Evolutionary conservation across 305 asterid genomes (phyloP), one percentile per base, ranked within the genome.

Genomic region (Fraxinus paxiana): DNA sequence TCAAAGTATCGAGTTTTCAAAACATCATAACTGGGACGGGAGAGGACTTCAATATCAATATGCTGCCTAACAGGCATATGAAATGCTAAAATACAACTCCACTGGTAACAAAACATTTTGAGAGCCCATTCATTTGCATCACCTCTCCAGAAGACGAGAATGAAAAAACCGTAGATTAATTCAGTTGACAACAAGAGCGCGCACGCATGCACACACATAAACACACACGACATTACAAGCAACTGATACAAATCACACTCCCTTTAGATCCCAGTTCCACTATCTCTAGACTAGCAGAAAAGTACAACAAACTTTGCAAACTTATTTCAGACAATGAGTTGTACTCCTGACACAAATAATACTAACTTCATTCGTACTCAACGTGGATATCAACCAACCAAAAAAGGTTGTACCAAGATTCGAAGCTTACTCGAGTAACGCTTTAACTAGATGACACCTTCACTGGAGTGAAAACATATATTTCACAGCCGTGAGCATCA

Each of bases 401-500:
- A 51, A 24, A 61, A 63, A 8, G 33, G 61, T 56, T 51, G 78
- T 74, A 18, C 78, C 81, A 70, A 34, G 71, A 61, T 20, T 28
- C 2, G 37, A 83, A 63, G 67, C 76, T 61, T 22, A 28, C 35
- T 75, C 12, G 5, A 13, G 7, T 31, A 73, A 75, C 41, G 63
- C 30, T 37, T 77, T 69, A 81, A 22, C 73, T 76, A n/a, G 87
- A 75, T 75, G 84, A 20, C 63, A 7, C 74, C 0, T 81, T 10
- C 22, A 12, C 59, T 2, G 90, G 90, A 77, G 86, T 84, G 75
- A 89, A 85, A 77, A 87, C 81, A 69, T 85, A 88, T 78, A 88
- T 82, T 61, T 85, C 86, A 73, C 88, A 88, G 24, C 83, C 88
- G 41, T 89, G 92, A 71, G 85, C 74, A 63, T 85, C 88, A 76